phyloP scores from a whole-genome alignment of 495 filamentous ascomycete species.

The Penicillium riverlandense region DNA sequence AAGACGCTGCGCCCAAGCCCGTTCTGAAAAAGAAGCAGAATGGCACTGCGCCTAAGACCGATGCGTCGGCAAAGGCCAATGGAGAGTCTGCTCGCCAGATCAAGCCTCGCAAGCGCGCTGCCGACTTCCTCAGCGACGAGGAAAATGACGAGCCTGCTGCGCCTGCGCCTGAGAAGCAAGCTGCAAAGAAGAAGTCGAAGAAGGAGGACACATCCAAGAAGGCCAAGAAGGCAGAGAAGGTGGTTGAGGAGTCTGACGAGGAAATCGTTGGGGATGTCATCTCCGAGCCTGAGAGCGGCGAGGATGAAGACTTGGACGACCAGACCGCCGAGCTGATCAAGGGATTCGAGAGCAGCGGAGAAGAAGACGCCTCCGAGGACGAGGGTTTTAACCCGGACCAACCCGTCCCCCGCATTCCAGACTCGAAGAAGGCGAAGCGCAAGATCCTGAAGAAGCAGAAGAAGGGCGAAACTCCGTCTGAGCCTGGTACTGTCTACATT shows the following conservation, averaged over 20 bases:
- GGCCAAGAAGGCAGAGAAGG: conserved; percentile 16
- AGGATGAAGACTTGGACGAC: conserved; percentile 49
- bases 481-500: conserved; percentile 78
- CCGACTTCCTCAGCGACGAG: conserved; percentile 43
- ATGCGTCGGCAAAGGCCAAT: conserved; percentile 24
- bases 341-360: conserved; percentile 77
- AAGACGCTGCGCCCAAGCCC: conserved; percentile 27
- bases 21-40: conserved; percentile 31
- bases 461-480: conserved; percentile 30
- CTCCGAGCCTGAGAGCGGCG: conserved; percentile 18
- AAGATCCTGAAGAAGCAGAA: conserved; percentile 47
- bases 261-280: conserved; percentile 15
- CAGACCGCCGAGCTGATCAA: conserved; percentile 63
- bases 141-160: conserved; percentile 25
- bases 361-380: conserved; percentile 47
- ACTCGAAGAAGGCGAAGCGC: conserved; percentile 57
- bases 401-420: conserved; percentile 50
- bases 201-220: conserved; percentile 29
- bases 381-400: conserved; percentile 50
- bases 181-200: conserved; percentile 32
- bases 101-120: conserved; percentile 49
- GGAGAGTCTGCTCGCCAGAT: conserved; percentile 26
- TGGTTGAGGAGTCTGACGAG: conserved; percentile 14
- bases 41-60: conserved; percentile 11
- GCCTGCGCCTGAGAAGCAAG: conserved; percentile 16